Conservation (phyloP, 2,329 filamentous ascomycete genomes). For the Monosporascus sp. region DNA sequence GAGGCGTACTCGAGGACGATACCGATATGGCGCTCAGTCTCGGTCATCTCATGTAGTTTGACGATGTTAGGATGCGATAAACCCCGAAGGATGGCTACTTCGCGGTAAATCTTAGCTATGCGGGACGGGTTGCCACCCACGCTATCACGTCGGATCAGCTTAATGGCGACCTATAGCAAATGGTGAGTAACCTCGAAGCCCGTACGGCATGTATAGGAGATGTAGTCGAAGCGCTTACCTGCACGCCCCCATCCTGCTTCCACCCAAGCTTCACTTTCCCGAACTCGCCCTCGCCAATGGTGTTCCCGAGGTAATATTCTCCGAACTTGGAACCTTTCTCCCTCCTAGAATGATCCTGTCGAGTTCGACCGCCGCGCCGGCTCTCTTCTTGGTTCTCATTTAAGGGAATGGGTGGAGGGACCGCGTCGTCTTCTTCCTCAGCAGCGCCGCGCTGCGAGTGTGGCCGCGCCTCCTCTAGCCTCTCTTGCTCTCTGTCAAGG, state of each 20-base stretch:
- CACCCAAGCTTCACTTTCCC: slow-evolving; percentile 98
- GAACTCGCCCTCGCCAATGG: slow-evolving; percentile 95
- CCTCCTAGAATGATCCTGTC: slow-evolving; percentile 53
- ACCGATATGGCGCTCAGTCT: slow-evolving; percentile 93
- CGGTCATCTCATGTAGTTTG: slow-evolving; percentile 94
- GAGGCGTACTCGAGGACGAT: slow-evolving; percentile 98
- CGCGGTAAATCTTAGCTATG: slow-evolving; percentile 93
- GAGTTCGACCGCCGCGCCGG: slow-evolving; percentile 46
- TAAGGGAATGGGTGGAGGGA: slow-evolving; percentile 39
- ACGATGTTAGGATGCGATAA: slow-evolving; percentile 97
- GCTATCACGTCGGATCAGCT: slow-evolving; percentile 83
- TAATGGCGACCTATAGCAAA: slow-evolving; percentile 75
- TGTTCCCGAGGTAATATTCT: slow-evolving; percentile 92
- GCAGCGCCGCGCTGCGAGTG: slow-evolving; percentile 30
- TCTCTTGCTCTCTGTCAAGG: slow-evolving; percentile 63
- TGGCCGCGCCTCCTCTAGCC: slow-evolving; percentile 55
- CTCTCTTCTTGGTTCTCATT: slow-evolving; percentile 38
- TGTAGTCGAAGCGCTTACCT: slow-evolving; percentile 41
- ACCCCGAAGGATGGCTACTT: slow-evolving; percentile 84
- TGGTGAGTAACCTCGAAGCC: slow-evolving; percentile 7
- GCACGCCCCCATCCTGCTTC: slow-evolving; percentile 90
- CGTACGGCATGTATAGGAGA: background rate
- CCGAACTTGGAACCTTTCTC: slow-evolving; percentile 86
- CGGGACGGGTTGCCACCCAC: slow-evolving; percentile 84
- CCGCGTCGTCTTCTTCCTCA: slow-evolving; percentile 36